phyloP scores from a whole-genome alignment of 73 alveolate genomes.

The Symbiodinium pilosum region DNA sequence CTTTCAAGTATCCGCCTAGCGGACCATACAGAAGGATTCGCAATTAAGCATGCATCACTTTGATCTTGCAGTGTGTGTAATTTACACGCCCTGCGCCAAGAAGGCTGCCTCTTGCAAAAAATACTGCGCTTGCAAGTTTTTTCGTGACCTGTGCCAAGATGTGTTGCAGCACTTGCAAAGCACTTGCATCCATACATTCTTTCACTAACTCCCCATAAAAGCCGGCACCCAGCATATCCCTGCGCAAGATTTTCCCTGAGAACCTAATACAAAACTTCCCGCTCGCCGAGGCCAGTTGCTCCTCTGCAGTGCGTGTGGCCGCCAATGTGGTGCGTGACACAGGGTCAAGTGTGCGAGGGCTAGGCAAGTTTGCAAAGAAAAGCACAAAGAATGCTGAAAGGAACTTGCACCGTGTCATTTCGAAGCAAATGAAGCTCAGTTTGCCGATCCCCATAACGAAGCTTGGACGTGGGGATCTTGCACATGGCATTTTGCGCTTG shows the following conservation, averaged over 20 bases:
- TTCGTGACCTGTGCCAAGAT: no score
- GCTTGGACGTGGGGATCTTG: not conserved
- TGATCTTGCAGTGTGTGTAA: no score
- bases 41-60: no score
- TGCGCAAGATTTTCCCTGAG: not conserved
- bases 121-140: no score
- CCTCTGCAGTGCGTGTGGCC: not conserved
- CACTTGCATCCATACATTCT: no score
- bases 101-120: no score
- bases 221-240: no score
- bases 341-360: not conserved
- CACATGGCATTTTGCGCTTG: not conserved
- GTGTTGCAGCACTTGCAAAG: no score
- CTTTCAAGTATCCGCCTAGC: not conserved
- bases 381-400: not conserved
- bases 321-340: not conserved
- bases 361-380: not conserved
- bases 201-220: no score
- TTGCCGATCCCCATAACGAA: not conserved
- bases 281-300: not conserved
- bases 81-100: not conserved
- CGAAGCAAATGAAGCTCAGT: not conserved
- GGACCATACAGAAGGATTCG: no score
- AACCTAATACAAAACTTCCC: no score
- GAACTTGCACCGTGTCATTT: no score